Conservation (phyloP, 805 yeast genomes). For the Candida maris region DNA sequence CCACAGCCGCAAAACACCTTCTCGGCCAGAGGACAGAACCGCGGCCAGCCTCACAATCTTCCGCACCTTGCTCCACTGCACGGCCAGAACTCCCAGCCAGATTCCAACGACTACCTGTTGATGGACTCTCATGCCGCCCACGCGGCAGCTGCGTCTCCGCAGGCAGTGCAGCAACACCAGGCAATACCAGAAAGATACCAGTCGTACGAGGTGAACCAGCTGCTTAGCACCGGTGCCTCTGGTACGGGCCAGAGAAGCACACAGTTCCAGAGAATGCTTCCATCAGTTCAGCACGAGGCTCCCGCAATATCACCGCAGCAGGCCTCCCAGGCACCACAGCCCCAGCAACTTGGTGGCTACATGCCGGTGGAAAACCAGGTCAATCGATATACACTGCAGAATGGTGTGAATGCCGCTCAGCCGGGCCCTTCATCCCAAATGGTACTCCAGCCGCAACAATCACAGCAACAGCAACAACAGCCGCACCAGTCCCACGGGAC, state of each 20-base stretch:
- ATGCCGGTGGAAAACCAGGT: slow-evolving; percentile 9
- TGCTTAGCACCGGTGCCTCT: slow-evolving; percentile 10
- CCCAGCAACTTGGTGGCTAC: slow-evolving; percentile 2
- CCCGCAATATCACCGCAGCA: slow-evolving; percentile 2
- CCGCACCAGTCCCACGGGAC: slow-evolving; percentile 1
- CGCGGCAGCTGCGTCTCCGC: slow-evolving; percentile 2
- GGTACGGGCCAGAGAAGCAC: slow-evolving; percentile 7
- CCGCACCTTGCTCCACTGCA: slow-evolving; percentile 3
- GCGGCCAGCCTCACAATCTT: slow-evolving; percentile 5
- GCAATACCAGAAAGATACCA: slow-evolving; percentile 14
- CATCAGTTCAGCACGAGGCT: slow-evolving; percentile 1
- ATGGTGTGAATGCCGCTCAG: neutral
- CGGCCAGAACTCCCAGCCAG: slow-evolving; percentile 2
- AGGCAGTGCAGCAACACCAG: slow-evolving; percentile 3
- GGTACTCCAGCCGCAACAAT: slow-evolving; percentile 5
- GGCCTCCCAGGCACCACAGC: slow-evolving; percentile 1
- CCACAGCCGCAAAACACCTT: slow-evolving; percentile 12
- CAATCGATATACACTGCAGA: slow-evolving; percentile 4
- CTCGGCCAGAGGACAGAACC: slow-evolving; percentile 12
- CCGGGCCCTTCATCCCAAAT: slow-evolving; percentile 4
- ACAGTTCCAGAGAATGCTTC: slow-evolving; percentile 4
- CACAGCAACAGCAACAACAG: slow-evolving; percentile 9
- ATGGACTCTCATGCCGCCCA: slow-evolving; percentile 11
- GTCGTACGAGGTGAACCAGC: slow-evolving; percentile 14
- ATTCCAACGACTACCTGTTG: slow-evolving; percentile 15